Conservation (phyloP, 306 rosid genomes). For the Cucurbita argyrosperma region DNA sequence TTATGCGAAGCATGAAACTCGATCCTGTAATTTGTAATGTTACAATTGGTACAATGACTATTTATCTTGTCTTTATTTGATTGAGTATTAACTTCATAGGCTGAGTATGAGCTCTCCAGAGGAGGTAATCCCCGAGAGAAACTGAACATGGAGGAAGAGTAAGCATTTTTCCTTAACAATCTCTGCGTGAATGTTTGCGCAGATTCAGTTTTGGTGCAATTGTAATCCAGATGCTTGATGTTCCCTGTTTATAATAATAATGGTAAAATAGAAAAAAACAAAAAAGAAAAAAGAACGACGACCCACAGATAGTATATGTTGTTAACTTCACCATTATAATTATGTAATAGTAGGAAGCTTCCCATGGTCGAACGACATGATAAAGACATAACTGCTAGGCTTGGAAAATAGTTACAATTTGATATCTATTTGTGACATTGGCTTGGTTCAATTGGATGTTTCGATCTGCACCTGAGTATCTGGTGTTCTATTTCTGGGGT, state of each 20-base stretch:
- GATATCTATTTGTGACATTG: not conserved
- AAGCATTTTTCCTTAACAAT: conserved; percentile 16
- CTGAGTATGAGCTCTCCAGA: conserved; percentile 53
- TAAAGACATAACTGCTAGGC: not conserved
- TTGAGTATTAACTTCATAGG: conserved; percentile 33
- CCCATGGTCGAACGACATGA: not conserved
- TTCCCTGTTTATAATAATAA: not conserved
- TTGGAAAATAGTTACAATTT: not conserved
- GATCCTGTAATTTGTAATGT: not conserved
- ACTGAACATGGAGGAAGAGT: conserved; percentile 63
- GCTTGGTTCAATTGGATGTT: conserved; percentile 6
- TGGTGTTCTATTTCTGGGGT: not conserved
- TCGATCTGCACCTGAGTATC: not conserved
- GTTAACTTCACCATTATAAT: not conserved
- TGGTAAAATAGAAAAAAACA: not conserved
- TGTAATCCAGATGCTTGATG: not conserved
- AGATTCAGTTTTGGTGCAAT: not conserved
- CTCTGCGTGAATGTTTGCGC: conserved; percentile 4
- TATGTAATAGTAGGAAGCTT: not conserved
- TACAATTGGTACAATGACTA: not conserved
- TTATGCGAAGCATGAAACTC: not conserved
- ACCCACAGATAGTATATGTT: not conserved
- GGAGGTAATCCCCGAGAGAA: conserved; percentile 37
- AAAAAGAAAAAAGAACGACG: not conserved
- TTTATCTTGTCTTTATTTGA: conserved; percentile 9